These are phyloP conservation scores for Cryptococcus hybrid DNA, from an alignment of 1,284 basidiomycete species.

Conservation along the genomic window DNA sequence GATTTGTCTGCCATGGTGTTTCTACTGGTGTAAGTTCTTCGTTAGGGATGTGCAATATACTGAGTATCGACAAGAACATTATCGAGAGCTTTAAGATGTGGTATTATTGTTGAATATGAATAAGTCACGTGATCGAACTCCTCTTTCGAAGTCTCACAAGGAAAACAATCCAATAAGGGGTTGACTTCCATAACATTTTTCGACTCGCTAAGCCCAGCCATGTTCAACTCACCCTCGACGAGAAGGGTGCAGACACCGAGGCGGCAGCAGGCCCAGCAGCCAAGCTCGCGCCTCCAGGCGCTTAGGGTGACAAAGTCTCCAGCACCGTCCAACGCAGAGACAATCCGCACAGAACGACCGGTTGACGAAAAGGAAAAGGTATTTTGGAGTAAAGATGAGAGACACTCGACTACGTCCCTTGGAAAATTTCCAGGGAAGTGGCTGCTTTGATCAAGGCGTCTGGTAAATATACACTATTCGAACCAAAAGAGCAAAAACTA, in stretches of 20 bases:
- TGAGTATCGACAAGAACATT: background rate
- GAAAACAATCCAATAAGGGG: too few species aligned
- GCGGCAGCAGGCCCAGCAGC: background rate
- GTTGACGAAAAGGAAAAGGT: conserved; percentile 20
- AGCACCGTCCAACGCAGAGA: conserved; percentile 30
- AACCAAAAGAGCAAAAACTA: background rate
- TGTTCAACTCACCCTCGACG: conserved; percentile 42
- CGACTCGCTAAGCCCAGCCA: conserved; percentile 1
- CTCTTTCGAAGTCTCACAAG: too few species aligned
- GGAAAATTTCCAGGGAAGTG: conserved; percentile 39
- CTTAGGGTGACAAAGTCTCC: conserved; percentile 9
- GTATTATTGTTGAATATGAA: background rate
- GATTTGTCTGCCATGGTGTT: too few species aligned
- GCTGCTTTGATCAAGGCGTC: conserved; percentile 23
- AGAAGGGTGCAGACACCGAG: conserved; percentile 8
- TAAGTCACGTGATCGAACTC: background rate
- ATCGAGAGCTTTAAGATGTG: background rate
- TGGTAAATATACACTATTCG: conserved; percentile 14
- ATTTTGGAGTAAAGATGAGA: conserved; percentile 37
- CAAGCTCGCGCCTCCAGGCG: background rate
- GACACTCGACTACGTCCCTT: conserved; percentile 24
- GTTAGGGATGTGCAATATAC: too few species aligned
- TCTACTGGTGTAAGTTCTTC: too few species aligned
- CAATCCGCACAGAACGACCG: conserved; percentile 16
- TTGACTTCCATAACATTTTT: too few species aligned